Evolutionary conservation across 768 basidiomycete species (phyloP).

Genomic region (Leccinellum rugosiceps): DNA sequence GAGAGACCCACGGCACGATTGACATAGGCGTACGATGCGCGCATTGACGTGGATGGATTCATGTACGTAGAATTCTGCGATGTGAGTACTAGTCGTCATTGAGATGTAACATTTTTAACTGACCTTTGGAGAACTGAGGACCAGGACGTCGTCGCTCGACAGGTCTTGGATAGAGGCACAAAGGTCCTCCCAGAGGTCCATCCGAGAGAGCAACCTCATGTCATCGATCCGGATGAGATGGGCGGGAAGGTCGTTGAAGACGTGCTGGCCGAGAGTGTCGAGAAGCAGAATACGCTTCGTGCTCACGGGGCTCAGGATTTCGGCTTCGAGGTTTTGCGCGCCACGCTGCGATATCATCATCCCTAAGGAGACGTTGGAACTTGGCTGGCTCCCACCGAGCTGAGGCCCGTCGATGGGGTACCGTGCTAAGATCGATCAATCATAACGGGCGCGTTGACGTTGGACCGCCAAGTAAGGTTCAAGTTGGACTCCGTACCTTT

Average conservation of each 20-base stretch:
- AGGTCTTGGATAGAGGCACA: neutral
- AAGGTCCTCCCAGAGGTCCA: constrained; percentile 11
- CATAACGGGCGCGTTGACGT: no score
- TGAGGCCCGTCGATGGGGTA: neutral
- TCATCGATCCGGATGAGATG: constrained; percentile 11
- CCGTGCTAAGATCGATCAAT: neutral
- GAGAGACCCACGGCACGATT: neutral
- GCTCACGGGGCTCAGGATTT: neutral
- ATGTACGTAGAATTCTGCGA: neutral
- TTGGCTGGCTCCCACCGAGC: neutral
- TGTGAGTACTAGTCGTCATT: no score
- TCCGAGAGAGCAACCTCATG: constrained; percentile 10
- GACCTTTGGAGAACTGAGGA: constrained; percentile 6
- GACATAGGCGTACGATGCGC: neutral
- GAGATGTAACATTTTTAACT: neutral
- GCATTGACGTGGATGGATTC: neutral
- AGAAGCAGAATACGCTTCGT: constrained; percentile 8
- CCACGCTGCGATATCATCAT: neutral
- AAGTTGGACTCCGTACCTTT: no score
- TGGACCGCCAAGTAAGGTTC: no score
- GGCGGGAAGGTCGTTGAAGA: constrained; percentile 15
- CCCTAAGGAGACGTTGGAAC: neutral
- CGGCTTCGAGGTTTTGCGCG: neutral
- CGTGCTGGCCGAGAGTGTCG: constrained; percentile 6
- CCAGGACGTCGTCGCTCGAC: constrained; percentile 2